These are phyloP conservation scores for Spathaspora passalidarum DNA, from an alignment of 805 yeast species.

Conservation along the genomic window DNA sequence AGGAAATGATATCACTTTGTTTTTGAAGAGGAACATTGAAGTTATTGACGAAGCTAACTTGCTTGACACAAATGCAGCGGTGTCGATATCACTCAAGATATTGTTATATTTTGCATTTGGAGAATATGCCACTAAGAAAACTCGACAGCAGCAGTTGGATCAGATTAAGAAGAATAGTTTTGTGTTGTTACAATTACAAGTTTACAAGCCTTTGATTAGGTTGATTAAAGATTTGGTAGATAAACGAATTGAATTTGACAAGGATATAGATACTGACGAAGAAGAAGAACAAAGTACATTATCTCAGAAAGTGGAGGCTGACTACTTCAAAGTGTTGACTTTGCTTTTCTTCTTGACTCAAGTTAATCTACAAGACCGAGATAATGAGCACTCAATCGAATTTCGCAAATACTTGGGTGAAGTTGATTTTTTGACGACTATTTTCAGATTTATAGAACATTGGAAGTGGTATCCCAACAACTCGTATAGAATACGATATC, in stretches of 20 bases:
- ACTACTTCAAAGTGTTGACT: slow-evolving; percentile 30
- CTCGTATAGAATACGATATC: slow-evolving; percentile 50
- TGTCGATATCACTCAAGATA: slow-evolving; percentile 9
- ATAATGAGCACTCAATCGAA: slow-evolving; percentile 4
- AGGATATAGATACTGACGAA: neutral
- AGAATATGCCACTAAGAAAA: slow-evolving; percentile 11
- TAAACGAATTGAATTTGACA: neutral
- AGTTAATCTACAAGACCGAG: slow-evolving; percentile 15
- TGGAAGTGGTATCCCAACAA: slow-evolving; percentile 58
- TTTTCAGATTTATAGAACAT: slow-evolving; percentile 53
- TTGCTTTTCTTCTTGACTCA: slow-evolving; percentile 32
- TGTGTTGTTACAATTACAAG: slow-evolving; percentile 6
- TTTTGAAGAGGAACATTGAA: slow-evolving; percentile 2
- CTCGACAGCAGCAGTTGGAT: slow-evolving; percentile 10
- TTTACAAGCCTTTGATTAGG: slow-evolving; percentile 6
- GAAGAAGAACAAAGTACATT: neutral
- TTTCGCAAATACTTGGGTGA: slow-evolving; percentile 22
- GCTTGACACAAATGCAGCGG: neutral
- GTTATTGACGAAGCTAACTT: neutral
- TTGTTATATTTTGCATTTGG: slow-evolving; percentile 28
- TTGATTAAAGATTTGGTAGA: slow-evolving; percentile 5
- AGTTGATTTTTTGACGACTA: slow-evolving; percentile 37
- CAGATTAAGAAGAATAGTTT: slow-evolving; percentile 12
- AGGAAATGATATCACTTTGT: neutral
- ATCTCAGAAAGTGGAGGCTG: slow-evolving; percentile 4